phyloP scores from a whole-genome alignment of 139 green algal species.

The Parachlorella kessleri region DNA sequence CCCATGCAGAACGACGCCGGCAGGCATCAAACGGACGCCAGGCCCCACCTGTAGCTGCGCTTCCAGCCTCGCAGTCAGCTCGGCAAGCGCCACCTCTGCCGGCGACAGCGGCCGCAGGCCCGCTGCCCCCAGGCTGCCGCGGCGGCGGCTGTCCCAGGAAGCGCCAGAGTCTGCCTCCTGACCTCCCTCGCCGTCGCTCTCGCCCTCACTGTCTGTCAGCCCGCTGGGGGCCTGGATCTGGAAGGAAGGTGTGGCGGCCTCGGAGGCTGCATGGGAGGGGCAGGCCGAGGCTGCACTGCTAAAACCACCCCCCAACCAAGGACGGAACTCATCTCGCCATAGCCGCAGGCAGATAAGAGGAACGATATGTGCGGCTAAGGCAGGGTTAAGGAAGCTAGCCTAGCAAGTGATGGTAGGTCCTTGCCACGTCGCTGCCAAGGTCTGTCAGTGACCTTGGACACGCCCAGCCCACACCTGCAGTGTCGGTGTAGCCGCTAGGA shows the following conservation, averaged over 20 bases:
- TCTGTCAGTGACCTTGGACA: too few relatives aligned
- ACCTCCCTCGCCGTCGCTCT: slow-evolving; percentile 9
- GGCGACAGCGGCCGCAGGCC: slow-evolving; percentile 23
- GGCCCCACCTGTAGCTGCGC: not conserved
- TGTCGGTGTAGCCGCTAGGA: not conserved
- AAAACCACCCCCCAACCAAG: too few relatives aligned
- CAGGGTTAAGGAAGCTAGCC: too few relatives aligned
- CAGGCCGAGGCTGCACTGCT: too few relatives aligned
- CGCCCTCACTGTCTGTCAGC: slow-evolving; percentile 21
- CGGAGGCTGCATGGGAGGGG: slow-evolving; percentile 2
- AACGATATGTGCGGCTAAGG: too few relatives aligned
- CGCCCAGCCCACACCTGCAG: too few relatives aligned
- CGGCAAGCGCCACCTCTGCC: slow-evolving; percentile 43
- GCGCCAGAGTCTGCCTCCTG: not conserved
- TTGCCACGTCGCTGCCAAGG: too few relatives aligned
- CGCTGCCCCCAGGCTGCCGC: not conserved
- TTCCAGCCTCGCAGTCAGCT: slow-evolving; percentile 31
- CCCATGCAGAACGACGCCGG: too few relatives aligned
- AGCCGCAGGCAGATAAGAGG: too few relatives aligned
- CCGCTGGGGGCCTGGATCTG: slow-evolving; percentile 30
- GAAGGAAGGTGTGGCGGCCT: slow-evolving; percentile 15
- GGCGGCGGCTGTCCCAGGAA: not conserved
- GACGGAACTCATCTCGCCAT: too few relatives aligned
- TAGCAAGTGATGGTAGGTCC: too few relatives aligned
- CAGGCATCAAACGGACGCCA: too few relatives aligned